These are phyloP conservation scores for Knufia fluminis DNA, from an alignment of 2,329 filamentous ascomycete species.

Conservation along the genomic window DNA sequence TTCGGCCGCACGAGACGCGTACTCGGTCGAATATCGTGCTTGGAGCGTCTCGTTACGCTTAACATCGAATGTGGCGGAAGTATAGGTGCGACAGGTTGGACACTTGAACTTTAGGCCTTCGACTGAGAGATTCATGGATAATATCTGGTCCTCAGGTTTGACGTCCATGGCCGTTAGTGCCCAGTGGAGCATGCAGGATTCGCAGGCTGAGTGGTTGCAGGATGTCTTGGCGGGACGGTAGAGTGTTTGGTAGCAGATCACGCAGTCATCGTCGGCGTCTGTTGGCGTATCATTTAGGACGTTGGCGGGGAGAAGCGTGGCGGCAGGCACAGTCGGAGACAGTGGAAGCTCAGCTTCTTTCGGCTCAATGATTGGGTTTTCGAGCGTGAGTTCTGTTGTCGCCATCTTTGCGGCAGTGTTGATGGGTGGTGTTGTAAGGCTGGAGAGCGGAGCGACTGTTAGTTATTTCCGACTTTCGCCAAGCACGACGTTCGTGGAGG, in stretches of 20 bases:
- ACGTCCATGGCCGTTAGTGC: constrained; percentile 12
- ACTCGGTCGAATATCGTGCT: constrained; percentile 13
- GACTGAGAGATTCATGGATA: constrained; percentile 12
- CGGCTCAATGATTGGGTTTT: background rate
- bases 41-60: constrained; percentile 10
- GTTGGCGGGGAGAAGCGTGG: background rate
- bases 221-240: constrained; percentile 17
- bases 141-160: constrained; percentile 12
- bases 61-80: constrained; percentile 13
- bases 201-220: constrained; percentile 19
- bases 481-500: no score
- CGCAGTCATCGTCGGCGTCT: constrained; percentile 17
- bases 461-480: no score
- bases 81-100: constrained; percentile 20
- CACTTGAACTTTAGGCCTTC: constrained; percentile 19
- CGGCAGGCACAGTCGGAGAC: background rate
- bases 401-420: background rate
- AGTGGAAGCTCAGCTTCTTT: background rate
- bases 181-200: constrained; percentile 22
- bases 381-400: background rate
- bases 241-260: constrained; percentile 18
- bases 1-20: constrained; percentile 8
- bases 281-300: background rate
- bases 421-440: background rate
- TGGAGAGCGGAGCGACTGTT: no score